Percentiles rank a stretch among this genome's conserved stretches.
These are phyloP conservation scores for Nematocida major DNA, from an alignment of 371 early-diverging fungal species.

Conservation along the genomic window DNA sequence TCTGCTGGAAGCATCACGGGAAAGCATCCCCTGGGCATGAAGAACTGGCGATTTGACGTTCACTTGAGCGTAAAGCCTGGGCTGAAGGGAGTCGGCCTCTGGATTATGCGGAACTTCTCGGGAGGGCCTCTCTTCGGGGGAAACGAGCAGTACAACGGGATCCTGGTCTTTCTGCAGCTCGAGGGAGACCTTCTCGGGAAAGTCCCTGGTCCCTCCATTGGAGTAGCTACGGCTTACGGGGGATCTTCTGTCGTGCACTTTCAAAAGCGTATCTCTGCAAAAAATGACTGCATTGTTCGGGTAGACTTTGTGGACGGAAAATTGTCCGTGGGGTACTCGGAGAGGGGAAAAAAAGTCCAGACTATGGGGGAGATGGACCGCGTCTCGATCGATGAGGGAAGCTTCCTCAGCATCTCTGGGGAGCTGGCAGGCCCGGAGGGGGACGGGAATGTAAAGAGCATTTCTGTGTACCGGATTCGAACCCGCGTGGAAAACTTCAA, in stretches of 20 bases:
- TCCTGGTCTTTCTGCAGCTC: neutral
- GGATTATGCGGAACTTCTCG: neutral
- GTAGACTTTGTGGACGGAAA: neutral
- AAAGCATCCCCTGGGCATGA: neutral
- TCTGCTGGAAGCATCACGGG: conserved; percentile 11
- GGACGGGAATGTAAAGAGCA: neutral
- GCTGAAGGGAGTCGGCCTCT: conserved; percentile 13
- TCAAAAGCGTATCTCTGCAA: neutral
- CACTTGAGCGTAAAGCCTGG: neutral
- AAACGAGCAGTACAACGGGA: neutral
- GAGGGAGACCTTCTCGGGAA: neutral
- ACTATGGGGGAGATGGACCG: neutral
- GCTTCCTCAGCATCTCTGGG: neutral
- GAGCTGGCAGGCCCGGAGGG: neutral
- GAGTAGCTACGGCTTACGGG: neutral
- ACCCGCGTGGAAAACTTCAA: neutral
- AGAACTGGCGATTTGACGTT: conserved; percentile 17
- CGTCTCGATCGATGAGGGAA: neutral
- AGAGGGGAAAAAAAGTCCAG: neutral
- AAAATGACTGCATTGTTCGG: neutral
- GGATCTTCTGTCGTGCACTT: neutral
- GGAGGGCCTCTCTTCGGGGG: conserved; percentile 19
- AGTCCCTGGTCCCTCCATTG: neutral
- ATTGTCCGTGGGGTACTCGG: neutral
- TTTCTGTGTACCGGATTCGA: neutral